These are phyloP conservation scores for Backusella morwellensis DNA, from an alignment of 192 early-diverging fungal genomes.

Conservation along the genomic window DNA sequence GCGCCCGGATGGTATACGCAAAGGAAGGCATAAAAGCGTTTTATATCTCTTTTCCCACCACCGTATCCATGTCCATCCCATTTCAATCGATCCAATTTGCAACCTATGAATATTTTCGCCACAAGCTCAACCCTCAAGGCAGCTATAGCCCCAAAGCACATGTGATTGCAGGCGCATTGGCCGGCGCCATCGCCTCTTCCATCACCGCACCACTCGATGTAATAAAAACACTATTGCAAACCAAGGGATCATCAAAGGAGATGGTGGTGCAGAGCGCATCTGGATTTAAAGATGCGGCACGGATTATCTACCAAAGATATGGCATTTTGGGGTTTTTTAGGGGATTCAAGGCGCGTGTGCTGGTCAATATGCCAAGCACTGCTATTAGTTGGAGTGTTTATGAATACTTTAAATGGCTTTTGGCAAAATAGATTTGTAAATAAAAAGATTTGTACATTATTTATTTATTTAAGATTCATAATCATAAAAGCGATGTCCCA, in stretches of 20 bases:
- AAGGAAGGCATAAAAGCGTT: slow-evolving; percentile 85
- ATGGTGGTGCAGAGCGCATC: slow-evolving; percentile 52
- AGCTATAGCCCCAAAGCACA: slow-evolving; percentile 85
- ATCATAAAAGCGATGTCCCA: background rate
- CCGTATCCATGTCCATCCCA: slow-evolving; percentile 92
- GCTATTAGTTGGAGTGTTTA: slow-evolving; percentile 88
- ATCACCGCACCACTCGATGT: slow-evolving; percentile 94
- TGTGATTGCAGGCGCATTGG: slow-evolving; percentile 79
- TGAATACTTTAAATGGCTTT: slow-evolving; percentile 68
- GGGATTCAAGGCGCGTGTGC: slow-evolving; percentile 64
- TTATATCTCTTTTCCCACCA: slow-evolving; percentile 96
- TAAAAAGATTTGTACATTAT: background rate
- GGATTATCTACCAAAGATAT: slow-evolving; percentile 62
- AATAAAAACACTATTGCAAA: slow-evolving; percentile 88
- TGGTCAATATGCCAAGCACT: slow-evolving; percentile 79
- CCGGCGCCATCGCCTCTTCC: slow-evolving; percentile 83
- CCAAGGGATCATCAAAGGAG: slow-evolving; percentile 65
- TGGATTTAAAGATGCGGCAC: slow-evolving; percentile 59
- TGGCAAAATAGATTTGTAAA: slow-evolving; percentile 19
- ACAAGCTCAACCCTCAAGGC: slow-evolving; percentile 75
- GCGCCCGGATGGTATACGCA: slow-evolving; percentile 64
- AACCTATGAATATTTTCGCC: slow-evolving; percentile 85
- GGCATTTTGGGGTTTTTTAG: slow-evolving; percentile 68
- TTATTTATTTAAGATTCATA: background rate
- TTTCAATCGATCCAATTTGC: slow-evolving; percentile 95